Base-by-base conservation (phyloP, 805 yeast species). In the Diddensiella santjacobensis region DNA sequence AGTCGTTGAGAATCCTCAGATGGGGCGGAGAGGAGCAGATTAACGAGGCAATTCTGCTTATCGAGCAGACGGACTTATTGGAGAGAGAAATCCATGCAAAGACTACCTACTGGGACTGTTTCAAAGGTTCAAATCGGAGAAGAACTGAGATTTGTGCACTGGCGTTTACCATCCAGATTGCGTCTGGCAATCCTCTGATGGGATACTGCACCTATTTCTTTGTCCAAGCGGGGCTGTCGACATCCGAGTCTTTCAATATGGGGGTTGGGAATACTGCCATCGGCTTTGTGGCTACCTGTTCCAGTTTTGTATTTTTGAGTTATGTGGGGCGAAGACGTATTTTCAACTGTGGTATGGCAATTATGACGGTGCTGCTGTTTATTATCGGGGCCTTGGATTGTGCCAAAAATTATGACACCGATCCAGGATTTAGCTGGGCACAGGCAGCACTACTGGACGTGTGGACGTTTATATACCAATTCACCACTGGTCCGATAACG, bases 61-160 rank as follows among this genome's bases (percentile, higher is more conserved):
- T 77, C 55, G 71, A 71, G 56, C 59, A 74, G 61, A 75, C 80
- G 8, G 64, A 72, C 41, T 65, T 70, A 40, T 56, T 66, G 42
- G 71, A 68, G 45, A 48, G 51, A 75, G 80, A 49, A 42, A 46
- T 49, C 38, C 45, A 52, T 29, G 42, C 48, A n/a, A 33, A 49
- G 20, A 39, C 51, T 2, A 22, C 49, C 6, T 53, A 54, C 41
- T 2, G 44, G 22, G 81, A 77, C 50, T 77, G 81, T 54, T 75
- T 79, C 68, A 71, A 64, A 57, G 77, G 77, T 4, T 49, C 57
- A 3, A 71, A 76, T 59, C 55, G 66, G 10, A 65, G 83, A 58
- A 68, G 84, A 64, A 79, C 84, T 1, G 72, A 75, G 59, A 65
- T 78, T 43, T 70, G 79, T 13, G 58, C 71, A 39, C 44, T 71